Conservation (phyloP, 2,329 filamentous ascomycete genomes). For the Aureobasidium uvarum region DNA sequence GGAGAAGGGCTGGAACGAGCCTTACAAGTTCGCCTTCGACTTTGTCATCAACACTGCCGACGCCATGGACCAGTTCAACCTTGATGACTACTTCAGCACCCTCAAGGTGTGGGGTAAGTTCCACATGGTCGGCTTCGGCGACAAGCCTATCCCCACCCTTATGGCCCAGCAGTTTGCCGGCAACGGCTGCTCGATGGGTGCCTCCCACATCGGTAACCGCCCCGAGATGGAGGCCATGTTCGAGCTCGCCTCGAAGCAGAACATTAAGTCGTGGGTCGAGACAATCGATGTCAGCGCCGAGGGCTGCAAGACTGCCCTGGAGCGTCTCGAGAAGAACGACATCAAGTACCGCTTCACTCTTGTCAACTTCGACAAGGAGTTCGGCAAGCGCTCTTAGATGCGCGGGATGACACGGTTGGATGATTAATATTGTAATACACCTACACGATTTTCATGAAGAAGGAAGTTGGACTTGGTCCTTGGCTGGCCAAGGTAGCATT, state of each 20-base stretch:
- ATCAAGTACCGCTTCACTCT: slow-evolving; percentile 67
- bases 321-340: slow-evolving; percentile 67
- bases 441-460: slow-evolving; percentile 11
- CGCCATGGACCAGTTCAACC: slow-evolving; percentile 65
- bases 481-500: slow-evolving; percentile 20
- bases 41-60: slow-evolving; percentile 74
- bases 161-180: slow-evolving; percentile 70
- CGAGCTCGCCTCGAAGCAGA: slow-evolving; percentile 51
- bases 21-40: slow-evolving; percentile 63
- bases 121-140: slow-evolving; percentile 76
- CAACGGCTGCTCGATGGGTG: slow-evolving; percentile 63
- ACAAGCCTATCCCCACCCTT: slow-evolving; percentile 68
- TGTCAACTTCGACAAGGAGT: slow-evolving; percentile 65
- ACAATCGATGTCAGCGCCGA: slow-evolving; percentile 70
- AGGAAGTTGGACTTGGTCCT: slow-evolving; percentile 8
- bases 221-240: slow-evolving; percentile 54
- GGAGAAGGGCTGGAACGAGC: slow-evolving; percentile 59
- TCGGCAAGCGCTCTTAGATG: slow-evolving; percentile 51
- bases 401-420: slow-evolving; percentile 11
- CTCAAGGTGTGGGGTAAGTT: slow-evolving; percentile 80
- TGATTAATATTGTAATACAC: slow-evolving; percentile 23
- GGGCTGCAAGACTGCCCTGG: slow-evolving; percentile 67
- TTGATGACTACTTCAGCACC: slow-evolving; percentile 69
- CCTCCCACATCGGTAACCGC: slow-evolving; percentile 51
- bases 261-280: slow-evolving; percentile 57